Conservation (phyloP, 176 grass and related monocot species). For the Areca catechu region DNA sequence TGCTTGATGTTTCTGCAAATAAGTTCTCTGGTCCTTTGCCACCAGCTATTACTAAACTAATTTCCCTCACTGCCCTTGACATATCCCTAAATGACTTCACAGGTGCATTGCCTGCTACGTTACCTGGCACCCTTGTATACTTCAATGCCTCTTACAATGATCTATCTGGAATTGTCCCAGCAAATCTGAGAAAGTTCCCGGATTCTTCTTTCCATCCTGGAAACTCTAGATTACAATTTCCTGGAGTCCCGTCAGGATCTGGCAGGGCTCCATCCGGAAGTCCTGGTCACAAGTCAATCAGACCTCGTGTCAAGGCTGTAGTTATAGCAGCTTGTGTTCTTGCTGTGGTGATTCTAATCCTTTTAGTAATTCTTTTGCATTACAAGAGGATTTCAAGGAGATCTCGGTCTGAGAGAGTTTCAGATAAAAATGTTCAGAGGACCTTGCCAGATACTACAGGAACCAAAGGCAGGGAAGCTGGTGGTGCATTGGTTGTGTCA, state of each 20-base stretch:
- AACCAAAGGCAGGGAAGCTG: slow-evolving; percentile 8
- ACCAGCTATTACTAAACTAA: slow-evolving; percentile 51
- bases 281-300: slow-evolving; percentile 31
- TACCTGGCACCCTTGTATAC: slow-evolving; percentile 53
- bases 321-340: slow-evolving; percentile 55
- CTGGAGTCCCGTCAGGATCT: slow-evolving; percentile 46
- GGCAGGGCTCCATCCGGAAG: slow-evolving; percentile 31
- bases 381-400: slow-evolving; percentile 53
- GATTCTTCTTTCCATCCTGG: slow-evolving; percentile 98
- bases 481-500: slow-evolving; percentile 5
- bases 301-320: slow-evolving; percentile 40
- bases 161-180: slow-evolving; percentile 74
- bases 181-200: slow-evolving; percentile 83
- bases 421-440: slow-evolving; percentile 38
- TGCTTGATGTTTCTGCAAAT: slow-evolving; percentile 80
- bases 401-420: slow-evolving; percentile 69
- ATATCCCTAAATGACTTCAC: slow-evolving; percentile 77
- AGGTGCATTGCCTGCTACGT: slow-evolving; percentile 49
- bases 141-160: slow-evolving; percentile 95
- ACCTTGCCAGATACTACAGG: neutral
- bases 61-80: slow-evolving; percentile 53
- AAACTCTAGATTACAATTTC: slow-evolving; percentile 75
- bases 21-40: slow-evolving; percentile 74
- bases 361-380: slow-evolving; percentile 45
- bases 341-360: slow-evolving; percentile 54